Evolutionary conservation across 192 early-diverging fungal genomes (phyloP).

Genomic region (Coemansia reversa): DNA sequence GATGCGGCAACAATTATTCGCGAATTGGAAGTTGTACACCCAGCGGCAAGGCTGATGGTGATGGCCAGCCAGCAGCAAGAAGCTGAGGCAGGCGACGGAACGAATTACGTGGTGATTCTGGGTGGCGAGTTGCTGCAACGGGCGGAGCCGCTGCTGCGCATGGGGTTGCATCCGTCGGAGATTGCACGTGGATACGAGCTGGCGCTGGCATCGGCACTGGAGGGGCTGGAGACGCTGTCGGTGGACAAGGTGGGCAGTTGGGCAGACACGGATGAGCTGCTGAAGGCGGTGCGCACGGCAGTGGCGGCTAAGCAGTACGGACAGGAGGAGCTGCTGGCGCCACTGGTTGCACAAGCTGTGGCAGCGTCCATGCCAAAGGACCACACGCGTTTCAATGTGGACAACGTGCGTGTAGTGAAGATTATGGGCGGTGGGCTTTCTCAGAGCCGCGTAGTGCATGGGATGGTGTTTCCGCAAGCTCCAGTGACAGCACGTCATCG

Average conservation of each 20-base stretch:
- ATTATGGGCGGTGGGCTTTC: constrained; percentile 88
- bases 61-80: constrained; percentile 98
- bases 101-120: constrained; percentile 94
- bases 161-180: constrained; percentile 95
- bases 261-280: constrained; percentile 58
- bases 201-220: constrained; percentile 78
- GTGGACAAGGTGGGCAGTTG: constrained; percentile 62
- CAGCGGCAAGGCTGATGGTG: constrained; percentile 93
- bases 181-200: constrained; percentile 93
- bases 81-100: constrained; percentile 92
- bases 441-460: constrained; percentile 86
- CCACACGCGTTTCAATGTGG: constrained; percentile 87
- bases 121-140: constrained; percentile 92
- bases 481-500: constrained; percentile 74
- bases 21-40: constrained; percentile 97
- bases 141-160: constrained; percentile 87
- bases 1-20: constrained; percentile 99
- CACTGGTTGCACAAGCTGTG: constrained; percentile 82
- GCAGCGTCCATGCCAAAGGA: constrained; percentile 88
- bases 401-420: constrained; percentile 95
- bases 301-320: constrained; percentile 95
- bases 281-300: constrained; percentile 74
- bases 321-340: constrained; percentile 82
- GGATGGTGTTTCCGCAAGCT: constrained; percentile 96
- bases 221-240: constrained; percentile 73